Percentiles rank a stretch among this genome's conserved stretches.
These are phyloP conservation scores for Fusarium poae DNA, from an alignment of 2,329 filamentous ascomycete species.

Conservation along the genomic window DNA sequence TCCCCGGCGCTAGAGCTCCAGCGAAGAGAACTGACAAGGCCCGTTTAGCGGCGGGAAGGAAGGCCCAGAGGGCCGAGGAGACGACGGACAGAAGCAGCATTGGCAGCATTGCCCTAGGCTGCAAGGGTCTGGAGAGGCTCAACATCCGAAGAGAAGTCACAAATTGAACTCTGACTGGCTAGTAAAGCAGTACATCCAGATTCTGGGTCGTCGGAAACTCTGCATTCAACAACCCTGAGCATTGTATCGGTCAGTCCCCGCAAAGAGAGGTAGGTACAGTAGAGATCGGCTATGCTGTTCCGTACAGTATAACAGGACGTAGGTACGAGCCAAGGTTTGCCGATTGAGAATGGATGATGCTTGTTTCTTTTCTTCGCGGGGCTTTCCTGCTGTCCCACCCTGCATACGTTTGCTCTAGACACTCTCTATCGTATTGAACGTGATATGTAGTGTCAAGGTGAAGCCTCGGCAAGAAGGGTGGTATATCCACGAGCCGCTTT, in stretches of 20 bases:
- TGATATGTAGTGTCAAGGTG: slow-evolving; percentile 10
- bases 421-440: slow-evolving; percentile 28
- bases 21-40: slow-evolving; percentile 33
- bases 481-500: slow-evolving; percentile 12
- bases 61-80: slow-evolving; percentile 34
- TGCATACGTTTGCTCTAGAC: slow-evolving; percentile 22
- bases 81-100: slow-evolving; percentile 14
- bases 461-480: slow-evolving; percentile 16
- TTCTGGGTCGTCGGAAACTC: not conserved
- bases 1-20: slow-evolving; percentile 41
- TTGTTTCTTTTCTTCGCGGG: slow-evolving; percentile 5
- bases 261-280: not conserved
- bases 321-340: not conserved
- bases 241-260: not conserved
- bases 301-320: slow-evolving; percentile 1
- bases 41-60: slow-evolving; percentile 42
- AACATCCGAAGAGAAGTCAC: slow-evolving; percentile 24
- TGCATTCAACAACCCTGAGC: not conserved
- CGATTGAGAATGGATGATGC: slow-evolving; percentile 4
- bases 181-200: not conserved
- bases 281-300: slow-evolving; percentile 6
- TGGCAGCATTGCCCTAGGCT: slow-evolving; percentile 5
- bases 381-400: slow-evolving; percentile 3
- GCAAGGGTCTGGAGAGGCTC: slow-evolving; percentile 34
- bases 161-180: slow-evolving; percentile 1